A percentile compares a stretch with the other conserved stretches of the same genome.
phyloP scores from a whole-genome alignment of 371 early-diverging fungal genomes.

The Zychaea mexicana region DNA sequence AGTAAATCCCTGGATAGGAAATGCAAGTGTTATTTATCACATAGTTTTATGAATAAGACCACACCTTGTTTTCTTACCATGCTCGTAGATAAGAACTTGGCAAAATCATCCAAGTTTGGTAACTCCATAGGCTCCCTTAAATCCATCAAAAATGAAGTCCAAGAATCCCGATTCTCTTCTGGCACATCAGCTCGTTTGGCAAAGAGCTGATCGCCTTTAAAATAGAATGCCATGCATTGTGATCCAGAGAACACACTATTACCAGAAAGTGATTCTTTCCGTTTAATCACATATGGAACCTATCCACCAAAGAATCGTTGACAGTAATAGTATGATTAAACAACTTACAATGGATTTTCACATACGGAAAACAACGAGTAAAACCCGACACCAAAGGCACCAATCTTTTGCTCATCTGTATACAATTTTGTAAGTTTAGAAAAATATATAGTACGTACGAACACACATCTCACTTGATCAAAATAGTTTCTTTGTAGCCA shows the following conservation, averaged over 20 bases:
- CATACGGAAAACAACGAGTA: constrained; percentile 87
- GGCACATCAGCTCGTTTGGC: constrained; percentile 72
- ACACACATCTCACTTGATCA: too few species aligned
- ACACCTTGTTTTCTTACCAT: constrained; percentile 42
- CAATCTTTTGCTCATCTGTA: constrained; percentile 67
- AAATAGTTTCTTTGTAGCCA: too few species aligned
- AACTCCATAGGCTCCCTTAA: constrained; percentile 79
- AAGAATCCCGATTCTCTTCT: constrained; percentile 44
- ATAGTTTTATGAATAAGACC: too few species aligned
- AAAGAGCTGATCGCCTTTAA: constrained; percentile 87
- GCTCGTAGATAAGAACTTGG: constrained; percentile 80
- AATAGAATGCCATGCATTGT: constrained; percentile 89
- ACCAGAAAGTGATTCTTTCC: neutral
- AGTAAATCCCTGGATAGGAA: constrained; percentile 76
- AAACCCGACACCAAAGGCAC: constrained; percentile 91
- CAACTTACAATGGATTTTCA: constrained; percentile 82
- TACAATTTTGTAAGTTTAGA: too few species aligned
- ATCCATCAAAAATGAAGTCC: constrained; percentile 80
- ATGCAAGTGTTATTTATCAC: too few species aligned
- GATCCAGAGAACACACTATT: constrained; percentile 66
- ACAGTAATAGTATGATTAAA: neutral
- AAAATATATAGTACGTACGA: too few species aligned
- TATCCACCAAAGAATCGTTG: too few species aligned
- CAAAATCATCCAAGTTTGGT: constrained; percentile 74
- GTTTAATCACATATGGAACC: too few species aligned